A percentile compares a stretch with the other conserved stretches of the same genome.
Conservation (phyloP, 805 yeast species). For the Lipomyces anomalus region DNA sequence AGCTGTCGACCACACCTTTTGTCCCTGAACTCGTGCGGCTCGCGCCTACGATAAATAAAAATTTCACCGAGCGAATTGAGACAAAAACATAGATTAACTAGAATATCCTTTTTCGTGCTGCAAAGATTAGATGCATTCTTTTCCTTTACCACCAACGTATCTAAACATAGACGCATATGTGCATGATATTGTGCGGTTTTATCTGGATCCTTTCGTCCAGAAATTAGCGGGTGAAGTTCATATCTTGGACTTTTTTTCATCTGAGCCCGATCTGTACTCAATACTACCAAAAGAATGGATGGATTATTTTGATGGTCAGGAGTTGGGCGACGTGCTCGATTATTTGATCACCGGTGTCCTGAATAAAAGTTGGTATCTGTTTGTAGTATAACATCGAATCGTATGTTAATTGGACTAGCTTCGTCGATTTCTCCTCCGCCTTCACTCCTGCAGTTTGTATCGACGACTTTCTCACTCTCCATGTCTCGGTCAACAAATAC, state of each 20-base stretch:
- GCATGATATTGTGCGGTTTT: constrained; percentile 8
- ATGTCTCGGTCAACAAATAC: too few relatives aligned
- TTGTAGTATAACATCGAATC: too few relatives aligned
- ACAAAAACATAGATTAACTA: too few relatives aligned
- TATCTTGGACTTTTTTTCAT: constrained; percentile 18
- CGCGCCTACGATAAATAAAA: too few relatives aligned
- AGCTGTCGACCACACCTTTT: too few relatives aligned
- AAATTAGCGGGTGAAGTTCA: constrained; percentile 15
- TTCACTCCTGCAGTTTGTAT: constrained; percentile 10
- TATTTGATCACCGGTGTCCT: constrained; percentile 6
- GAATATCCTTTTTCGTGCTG: too few relatives aligned
- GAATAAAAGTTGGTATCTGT: neutral
- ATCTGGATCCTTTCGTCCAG: constrained; percentile 20
- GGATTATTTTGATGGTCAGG: constrained; percentile 12
- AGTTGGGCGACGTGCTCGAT: constrained; percentile 11
- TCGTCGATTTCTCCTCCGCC: constrained; percentile 6
- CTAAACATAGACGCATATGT: constrained; percentile 15
- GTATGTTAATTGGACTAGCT: neutral
- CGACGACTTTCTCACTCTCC: constrained; percentile 5
- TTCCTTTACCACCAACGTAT: constrained; percentile 19
- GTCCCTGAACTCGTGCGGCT: too few relatives aligned
- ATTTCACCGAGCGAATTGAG: too few relatives aligned
- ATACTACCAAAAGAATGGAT: constrained; percentile 18
- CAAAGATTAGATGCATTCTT: constrained; percentile 3
- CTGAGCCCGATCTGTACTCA: constrained; percentile 11